Base-by-base conservation (phyloP, 2,329 filamentous ascomycete genomes). In the Epichloe uncinata region DNA sequence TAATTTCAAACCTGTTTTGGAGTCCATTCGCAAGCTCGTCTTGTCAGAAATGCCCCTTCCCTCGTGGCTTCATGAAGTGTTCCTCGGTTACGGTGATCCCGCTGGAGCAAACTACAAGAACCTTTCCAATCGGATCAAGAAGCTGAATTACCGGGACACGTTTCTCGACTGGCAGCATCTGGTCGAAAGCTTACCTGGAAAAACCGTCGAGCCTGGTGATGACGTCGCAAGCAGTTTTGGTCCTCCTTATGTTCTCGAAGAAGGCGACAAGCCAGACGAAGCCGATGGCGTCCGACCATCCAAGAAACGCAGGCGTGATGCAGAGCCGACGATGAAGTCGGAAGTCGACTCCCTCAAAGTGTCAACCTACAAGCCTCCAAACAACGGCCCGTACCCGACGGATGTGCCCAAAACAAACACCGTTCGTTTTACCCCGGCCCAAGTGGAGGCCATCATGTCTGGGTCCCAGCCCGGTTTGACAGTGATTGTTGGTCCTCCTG, bases 81-180 rank as follows among this genome's bases (percentile, higher is more conserved):
- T 97, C 65, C 72, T 98, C n/a, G 93, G 93, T 3, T 97, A 95
- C 64, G 93, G 93, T 44, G 90, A 98, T 65, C 91, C 93, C 51
- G 79, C 87, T 33, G 84, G 86, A 52, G 93, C 93, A 35, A 85
- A 81, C 20, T 95, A 95, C 69, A 88, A 86, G 55, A 83, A 88
- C 47, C 70, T 98, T 15, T 70, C 85, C 1, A 93, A 88, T 63
- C 78, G 82, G 52, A 73, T 95, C 55, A 81, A 81, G 59, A 86
- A 78, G 50, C 73, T 98, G 48, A 89, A 98, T 64, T 96, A 89
- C 63, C 78, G 89, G 50, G 94, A 98, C 63, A 97, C 93, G 0
- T 96, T 98, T 63, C 68, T 97, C 52, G 82, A 96, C 68, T 97
- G 91, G 90, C 82, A 94, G 58, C 94, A 98, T 71, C 74, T 98